These are phyloP conservation scores for Alliaria petiolata DNA, from an alignment of 345 rosid species.

Conservation along the genomic window DNA sequence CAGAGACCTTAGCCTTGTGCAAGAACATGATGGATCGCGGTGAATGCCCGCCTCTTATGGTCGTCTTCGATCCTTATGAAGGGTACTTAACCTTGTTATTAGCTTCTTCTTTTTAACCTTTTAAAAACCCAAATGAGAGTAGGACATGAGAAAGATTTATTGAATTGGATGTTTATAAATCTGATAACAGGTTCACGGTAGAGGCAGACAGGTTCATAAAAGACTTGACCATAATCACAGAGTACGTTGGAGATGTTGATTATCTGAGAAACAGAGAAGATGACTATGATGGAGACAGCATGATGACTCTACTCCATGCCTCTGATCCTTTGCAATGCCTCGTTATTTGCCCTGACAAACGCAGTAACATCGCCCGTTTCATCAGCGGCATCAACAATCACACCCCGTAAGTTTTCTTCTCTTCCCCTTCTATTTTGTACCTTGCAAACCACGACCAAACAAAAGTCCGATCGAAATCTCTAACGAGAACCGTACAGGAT, in stretches of 20 bases:
- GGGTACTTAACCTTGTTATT: conserved; percentile 46
- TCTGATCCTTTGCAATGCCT: conserved; percentile 61
- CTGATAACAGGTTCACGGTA: conserved; percentile 71
- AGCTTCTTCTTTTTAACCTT: neutral
- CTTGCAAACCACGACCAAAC: neutral
- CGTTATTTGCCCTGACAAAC: conserved; percentile 85
- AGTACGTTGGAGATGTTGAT: conserved; percentile 93
- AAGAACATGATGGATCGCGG: conserved; percentile 75
- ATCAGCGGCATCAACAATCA: conserved; percentile 94
- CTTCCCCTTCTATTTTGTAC: neutral
- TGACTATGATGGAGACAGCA: conserved; percentile 85
- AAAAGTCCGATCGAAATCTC: neutral
- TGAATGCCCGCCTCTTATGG: conserved; percentile 85
- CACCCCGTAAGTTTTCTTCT: conserved; percentile 59
- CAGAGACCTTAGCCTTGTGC: conserved; percentile 68
- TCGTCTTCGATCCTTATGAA: conserved; percentile 73
- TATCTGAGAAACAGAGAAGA: conserved; percentile 68
- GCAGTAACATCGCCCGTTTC: conserved; percentile 79
- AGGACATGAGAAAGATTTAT: no score
- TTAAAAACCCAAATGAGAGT: no score
- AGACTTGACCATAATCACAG: conserved; percentile 82
- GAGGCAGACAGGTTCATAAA: conserved; percentile 78
- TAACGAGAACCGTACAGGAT: neutral
- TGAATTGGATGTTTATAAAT: neutral
- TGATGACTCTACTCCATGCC: conserved; percentile 86